Evolutionary conservation across 768 basidiomycete species (phyloP), one percentile per base, ranked within the genome.

Genomic region (Suillus discolor): DNA sequence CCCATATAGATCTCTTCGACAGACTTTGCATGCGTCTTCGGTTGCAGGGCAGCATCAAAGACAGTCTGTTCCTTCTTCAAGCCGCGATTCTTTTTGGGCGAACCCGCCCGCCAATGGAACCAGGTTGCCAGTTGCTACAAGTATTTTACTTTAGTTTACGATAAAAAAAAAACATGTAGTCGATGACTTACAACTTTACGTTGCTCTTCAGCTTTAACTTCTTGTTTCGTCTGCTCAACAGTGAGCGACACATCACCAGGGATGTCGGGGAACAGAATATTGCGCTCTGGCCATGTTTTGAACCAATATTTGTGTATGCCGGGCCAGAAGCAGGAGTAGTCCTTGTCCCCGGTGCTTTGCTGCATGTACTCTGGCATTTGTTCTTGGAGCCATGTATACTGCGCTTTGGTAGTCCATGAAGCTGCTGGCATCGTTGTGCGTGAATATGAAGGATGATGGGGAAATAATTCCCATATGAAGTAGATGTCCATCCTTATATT

Each of bases 71-170:
- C 39, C 25, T 49, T 60, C 25, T 65, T 60, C 28, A 39, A 20
- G 13, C 16, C 6, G 18, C 57, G 36, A 36, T n/a, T 36, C 44
- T 38, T 38, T 28, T 59, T 36, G 25, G 64, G 61, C 5, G 31
- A 6, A n/a, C 31, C 31, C 15, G 45, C 15, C n/a, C 36, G 31
- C 57, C 64, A 65, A 47, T 31, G 45, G 25, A 44, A 65, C 64
- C 64, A 65, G 13, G 57, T 65, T 9, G 9, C 34, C 20, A 65
- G 38, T 60, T 49, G 57, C 64, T 65, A 44, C 20, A 23, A 44
- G 16, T 5, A 15, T 23, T 36, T 15, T 6, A n/a, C 59, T 18
- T 31, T 45, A 34, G 44, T 20, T 45, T 45, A 45, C 20, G 4
- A 45, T 45, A 45, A 4, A n/a, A 45, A 45, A n/a, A 45, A 45